These are phyloP conservation scores for Yamadazyma laniorum DNA, from an alignment of 805 yeast genomes.

Conservation along the genomic window DNA sequence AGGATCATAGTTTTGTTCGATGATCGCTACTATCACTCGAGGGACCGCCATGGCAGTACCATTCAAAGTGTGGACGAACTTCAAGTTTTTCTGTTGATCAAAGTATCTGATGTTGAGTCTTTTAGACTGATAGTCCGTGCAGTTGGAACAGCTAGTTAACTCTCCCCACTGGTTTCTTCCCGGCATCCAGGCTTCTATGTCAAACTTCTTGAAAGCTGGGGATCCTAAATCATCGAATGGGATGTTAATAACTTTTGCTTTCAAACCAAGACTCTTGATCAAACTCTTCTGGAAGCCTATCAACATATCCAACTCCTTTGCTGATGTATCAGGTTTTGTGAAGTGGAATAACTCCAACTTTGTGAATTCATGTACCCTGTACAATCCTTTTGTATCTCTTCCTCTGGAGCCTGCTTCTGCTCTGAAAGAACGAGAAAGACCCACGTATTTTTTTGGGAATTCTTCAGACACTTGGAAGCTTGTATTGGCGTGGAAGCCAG, in stretches of 20 bases:
- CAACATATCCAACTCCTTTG: slow-evolving; percentile 55
- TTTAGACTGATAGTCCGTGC: slow-evolving; percentile 87
- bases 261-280: slow-evolving; percentile 64
- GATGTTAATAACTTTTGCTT: slow-evolving; percentile 82
- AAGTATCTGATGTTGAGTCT: slow-evolving; percentile 68
- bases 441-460: slow-evolving; percentile 64
- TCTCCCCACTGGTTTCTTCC: slow-evolving; percentile 94
- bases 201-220: slow-evolving; percentile 88
- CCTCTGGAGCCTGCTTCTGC: slow-evolving; percentile 99
- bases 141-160: slow-evolving; percentile 84
- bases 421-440: slow-evolving; percentile 81
- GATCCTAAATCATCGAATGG: slow-evolving; percentile 91
- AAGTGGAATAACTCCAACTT: slow-evolving; percentile 84
- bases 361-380: slow-evolving; percentile 94
- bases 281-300: slow-evolving; percentile 64
- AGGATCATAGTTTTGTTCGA: slow-evolving; percentile 79
- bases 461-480: slow-evolving; percentile 35
- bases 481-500: slow-evolving; percentile 66
- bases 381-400: slow-evolving; percentile 84
- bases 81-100: slow-evolving; percentile 27
- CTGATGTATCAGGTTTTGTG: slow-evolving; percentile 56
- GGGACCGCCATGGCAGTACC: slow-evolving; percentile 98
- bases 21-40: slow-evolving; percentile 80
- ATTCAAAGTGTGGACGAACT: slow-evolving; percentile 78
- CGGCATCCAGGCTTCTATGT: slow-evolving; percentile 98